Percentiles rank a stretch among this genome's conserved stretches.
These are phyloP conservation scores for Synchytrium microbalum DNA, from an alignment of 371 early-diverging fungal species.

Conservation along the genomic window DNA sequence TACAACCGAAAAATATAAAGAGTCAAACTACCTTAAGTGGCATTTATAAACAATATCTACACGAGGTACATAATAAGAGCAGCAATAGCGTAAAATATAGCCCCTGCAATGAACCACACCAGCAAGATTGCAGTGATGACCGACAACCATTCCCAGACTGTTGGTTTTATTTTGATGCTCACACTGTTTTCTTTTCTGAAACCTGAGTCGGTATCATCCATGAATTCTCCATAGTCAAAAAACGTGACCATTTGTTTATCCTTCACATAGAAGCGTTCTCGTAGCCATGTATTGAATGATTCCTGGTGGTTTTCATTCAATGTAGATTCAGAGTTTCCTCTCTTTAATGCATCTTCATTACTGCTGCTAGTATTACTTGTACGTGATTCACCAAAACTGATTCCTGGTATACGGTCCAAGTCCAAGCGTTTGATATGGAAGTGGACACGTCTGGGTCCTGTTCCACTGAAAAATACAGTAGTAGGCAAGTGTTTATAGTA, in stretches of 20 bases:
- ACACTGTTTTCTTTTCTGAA: background rate
- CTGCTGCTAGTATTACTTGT: too few species aligned
- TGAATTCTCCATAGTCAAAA: background rate
- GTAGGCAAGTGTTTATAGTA: constrained; percentile 71
- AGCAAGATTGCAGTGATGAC: too few species aligned
- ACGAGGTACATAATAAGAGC: too few species aligned
- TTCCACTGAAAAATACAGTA: constrained; percentile 54
- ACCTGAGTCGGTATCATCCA: background rate
- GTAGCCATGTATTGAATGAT: background rate
- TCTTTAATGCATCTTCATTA: too few species aligned
- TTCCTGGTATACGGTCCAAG: constrained; percentile 17
- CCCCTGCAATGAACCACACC: too few species aligned
- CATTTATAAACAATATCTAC: too few species aligned
- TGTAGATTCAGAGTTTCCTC: too few species aligned
- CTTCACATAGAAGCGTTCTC: too few species aligned
- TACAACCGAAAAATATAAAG: too few species aligned
- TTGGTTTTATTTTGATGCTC: background rate
- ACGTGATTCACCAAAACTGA: constrained; percentile 1
- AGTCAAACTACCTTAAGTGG: too few species aligned
- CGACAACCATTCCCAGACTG: background rate
- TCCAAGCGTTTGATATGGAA: constrained; percentile 64
- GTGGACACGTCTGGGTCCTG: constrained; percentile 67
- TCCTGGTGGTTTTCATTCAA: background rate
- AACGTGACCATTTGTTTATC: too few species aligned
- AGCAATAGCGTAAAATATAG: too few species aligned